Conservation (phyloP, 2,329 filamentous ascomycete genomes). For the Neurospora sp. region DNA sequence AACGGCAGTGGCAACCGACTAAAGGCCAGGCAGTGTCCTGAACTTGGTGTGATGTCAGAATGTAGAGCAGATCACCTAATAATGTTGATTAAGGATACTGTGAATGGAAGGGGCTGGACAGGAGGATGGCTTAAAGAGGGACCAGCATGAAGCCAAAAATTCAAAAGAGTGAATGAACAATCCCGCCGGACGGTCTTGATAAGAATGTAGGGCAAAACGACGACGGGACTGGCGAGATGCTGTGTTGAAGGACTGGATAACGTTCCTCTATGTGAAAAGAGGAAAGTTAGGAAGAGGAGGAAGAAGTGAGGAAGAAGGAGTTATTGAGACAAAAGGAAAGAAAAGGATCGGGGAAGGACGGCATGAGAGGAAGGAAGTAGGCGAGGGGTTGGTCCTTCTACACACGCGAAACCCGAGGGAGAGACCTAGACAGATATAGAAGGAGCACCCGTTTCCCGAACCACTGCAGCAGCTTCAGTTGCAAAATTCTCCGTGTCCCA, state of each 20-base stretch:
- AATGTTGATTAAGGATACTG: not conserved
- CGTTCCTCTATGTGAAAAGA: not conserved
- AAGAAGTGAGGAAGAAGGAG: not conserved
- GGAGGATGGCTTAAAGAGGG: not conserved
- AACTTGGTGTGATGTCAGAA: not conserved
- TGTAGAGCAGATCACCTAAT: not conserved
- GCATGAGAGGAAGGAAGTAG: not conserved
- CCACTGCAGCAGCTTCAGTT: not conserved
- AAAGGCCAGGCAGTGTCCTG: not conserved
- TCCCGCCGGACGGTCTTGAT: not conserved
- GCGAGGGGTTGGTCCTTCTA: not conserved
- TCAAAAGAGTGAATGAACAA: not conserved
- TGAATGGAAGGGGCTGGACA: not conserved
- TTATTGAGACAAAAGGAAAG: conserved; percentile 2
- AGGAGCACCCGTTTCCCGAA: conserved; percentile 3
- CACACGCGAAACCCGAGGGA: not conserved
- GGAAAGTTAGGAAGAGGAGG: not conserved
- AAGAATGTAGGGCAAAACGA: not conserved
- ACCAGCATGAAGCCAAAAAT: not conserved
- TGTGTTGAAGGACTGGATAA: not conserved
- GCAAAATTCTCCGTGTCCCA: conserved; percentile 5
- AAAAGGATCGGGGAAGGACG: not conserved
- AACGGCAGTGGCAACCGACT: not conserved
- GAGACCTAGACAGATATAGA: conserved; percentile 13
- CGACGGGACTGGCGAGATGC: not conserved